phyloP scores from a whole-genome alignment of 2,329 filamentous ascomycete genomes.

The Fusarium sp. region DNA sequence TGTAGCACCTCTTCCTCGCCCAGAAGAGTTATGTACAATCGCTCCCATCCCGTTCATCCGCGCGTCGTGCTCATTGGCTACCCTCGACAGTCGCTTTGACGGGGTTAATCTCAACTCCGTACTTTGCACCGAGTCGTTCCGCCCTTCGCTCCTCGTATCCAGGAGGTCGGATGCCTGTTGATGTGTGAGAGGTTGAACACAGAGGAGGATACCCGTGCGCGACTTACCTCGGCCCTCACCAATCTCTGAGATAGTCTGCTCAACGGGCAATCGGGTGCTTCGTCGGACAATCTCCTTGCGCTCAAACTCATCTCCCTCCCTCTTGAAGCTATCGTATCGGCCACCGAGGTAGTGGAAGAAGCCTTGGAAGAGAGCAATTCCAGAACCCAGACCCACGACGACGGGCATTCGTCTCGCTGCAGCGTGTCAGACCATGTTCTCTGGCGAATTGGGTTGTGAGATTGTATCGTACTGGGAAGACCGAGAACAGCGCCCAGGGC shows the following conservation, averaged over 20 bases:
- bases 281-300: constrained; percentile 79
- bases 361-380: constrained; percentile 67
- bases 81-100: constrained; percentile 64
- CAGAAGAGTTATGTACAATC: constrained; percentile 54
- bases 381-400: constrained; percentile 73
- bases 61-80: constrained; percentile 50
- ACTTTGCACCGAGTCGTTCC: constrained; percentile 84
- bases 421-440: constrained; percentile 32
- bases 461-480: constrained; percentile 77
- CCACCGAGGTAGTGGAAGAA: constrained; percentile 76
- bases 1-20: constrained; percentile 52
- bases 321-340: constrained; percentile 63
- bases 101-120: constrained; percentile 84
- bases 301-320: constrained; percentile 75
- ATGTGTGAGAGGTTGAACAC: constrained; percentile 28
- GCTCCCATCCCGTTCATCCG: constrained; percentile 44
- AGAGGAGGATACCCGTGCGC: constrained; percentile 9
- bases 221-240: constrained; percentile 86
- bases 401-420: constrained; percentile 69
- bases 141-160: constrained; percentile 87
- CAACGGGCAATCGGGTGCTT: constrained; percentile 77
- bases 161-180: constrained; percentile 78
- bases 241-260: constrained; percentile 82
- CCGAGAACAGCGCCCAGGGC: constrained; percentile 78
- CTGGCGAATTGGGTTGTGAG: constrained; percentile 11